A percentile compares a stretch with the other conserved stretches of the same genome.
phyloP scores from a whole-genome alignment of 176 grass and related monocot species.

The Rhynchospora breviuscula region DNA sequence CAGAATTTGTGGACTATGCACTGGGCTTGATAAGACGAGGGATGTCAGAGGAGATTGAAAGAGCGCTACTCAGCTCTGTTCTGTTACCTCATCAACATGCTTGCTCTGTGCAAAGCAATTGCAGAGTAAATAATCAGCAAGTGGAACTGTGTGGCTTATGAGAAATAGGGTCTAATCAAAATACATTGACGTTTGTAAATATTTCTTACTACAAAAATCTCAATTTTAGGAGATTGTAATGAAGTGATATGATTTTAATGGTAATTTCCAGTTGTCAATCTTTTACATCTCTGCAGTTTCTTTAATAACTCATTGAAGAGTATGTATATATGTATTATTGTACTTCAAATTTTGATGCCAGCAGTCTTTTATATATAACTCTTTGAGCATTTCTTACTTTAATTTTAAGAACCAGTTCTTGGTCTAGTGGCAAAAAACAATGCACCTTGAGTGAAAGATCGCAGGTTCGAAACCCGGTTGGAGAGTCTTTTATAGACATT shows the following conservation, averaged over 20 bases:
- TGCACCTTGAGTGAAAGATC: no score
- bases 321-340: neutral
- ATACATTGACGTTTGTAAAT: neutral
- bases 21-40: constrained; percentile 49
- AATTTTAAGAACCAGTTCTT: no score
- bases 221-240: neutral
- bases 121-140: neutral
- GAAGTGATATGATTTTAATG: neutral
- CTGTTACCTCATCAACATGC: constrained; percentile 25
- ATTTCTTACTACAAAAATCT: neutral
- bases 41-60: constrained; percentile 50
- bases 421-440: no score
- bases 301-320: neutral
- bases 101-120: neutral
- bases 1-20: constrained; percentile 45
- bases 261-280: neutral
- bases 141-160: neutral
- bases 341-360: neutral
- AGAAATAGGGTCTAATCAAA: neutral
- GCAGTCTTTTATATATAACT: no score
- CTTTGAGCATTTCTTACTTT: no score
- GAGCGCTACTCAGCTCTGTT: constrained; percentile 43
- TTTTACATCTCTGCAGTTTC: neutral
- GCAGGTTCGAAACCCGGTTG: no score
- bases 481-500: no score